Base-by-base conservation (phyloP, 352 stramenopile genomes). In the Globisporangium perplexum region DNA sequence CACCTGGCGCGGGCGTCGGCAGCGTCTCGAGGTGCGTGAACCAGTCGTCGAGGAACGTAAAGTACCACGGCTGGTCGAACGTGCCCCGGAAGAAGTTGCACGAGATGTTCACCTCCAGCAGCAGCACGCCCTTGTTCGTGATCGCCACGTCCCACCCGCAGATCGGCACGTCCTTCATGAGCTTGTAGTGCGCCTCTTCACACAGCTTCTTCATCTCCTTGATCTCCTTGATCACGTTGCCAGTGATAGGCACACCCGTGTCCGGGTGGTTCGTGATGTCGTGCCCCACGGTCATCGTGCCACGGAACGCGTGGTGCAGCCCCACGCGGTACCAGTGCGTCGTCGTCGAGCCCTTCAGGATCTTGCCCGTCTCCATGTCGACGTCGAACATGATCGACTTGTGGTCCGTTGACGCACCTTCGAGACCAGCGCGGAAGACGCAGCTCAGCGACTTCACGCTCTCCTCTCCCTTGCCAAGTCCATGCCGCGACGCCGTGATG, bases 331-430 rank as follows among this genome's bases (percentile, higher is more conserved):
- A 96, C 96, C 96, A 99, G 74, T 99, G 95, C 26, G 82, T 95
- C 69, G 97, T 99, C 31, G 94, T 98, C 22, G 95, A 98, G 44
- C 96, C 96, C 68, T 93, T 91, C 22, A 88, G 51, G 61, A 99
- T 97, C 50, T 86, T 80, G 38, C 95, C 95, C 11, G 88, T 97
- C 35, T 91, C 81, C 63, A 96, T 86, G 72, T 99, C 93, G 7
- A 99, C 91, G 70, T 99, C 95, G 60, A 99, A 99, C 65, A 99
- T 90, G 62, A 99, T 97, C 36, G 93, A 97, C 76, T 95, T 91
- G 80, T 99, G 96, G 81, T 99, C 96, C 20, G 96, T 99, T 12
- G 74, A 63, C 5, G 95, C 94, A 46, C 79, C 66, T 47, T 62
- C 66, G 2, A 88, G 62, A 20, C 80, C 80, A 4, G 80, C 80